phyloP scores from a whole-genome alignment of 345 rosid genomes.

The Rhodamnia rubescens region DNA sequence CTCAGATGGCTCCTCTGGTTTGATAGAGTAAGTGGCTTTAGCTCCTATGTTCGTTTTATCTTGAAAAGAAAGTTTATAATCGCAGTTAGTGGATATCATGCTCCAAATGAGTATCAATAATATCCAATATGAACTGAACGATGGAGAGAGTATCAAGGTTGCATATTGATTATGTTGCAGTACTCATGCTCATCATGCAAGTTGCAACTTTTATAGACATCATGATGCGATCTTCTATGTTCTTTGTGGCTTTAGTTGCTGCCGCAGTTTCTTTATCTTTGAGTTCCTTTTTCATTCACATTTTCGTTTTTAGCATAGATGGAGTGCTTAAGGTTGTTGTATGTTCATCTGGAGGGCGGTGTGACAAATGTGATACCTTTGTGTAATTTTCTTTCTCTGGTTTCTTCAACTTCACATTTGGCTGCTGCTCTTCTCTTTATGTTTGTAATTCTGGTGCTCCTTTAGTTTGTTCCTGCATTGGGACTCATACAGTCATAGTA shows the following conservation, averaged over 20 bases:
- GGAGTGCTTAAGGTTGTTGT: not conserved
- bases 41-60: not conserved
- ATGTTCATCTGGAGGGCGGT: not conserved
- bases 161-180: not conserved
- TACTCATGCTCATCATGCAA: not conserved
- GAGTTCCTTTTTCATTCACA: not conserved
- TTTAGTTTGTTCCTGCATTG: not conserved
- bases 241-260: not conserved
- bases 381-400: not conserved
- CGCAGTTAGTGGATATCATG: not conserved
- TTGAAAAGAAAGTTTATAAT: not conserved
- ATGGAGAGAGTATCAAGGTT: not conserved
- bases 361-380: not conserved
- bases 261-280: not conserved
- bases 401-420: not conserved
- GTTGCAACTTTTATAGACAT: not conserved
- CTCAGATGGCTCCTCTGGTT: conserved; percentile 57
- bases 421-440: not conserved
- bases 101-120: not conserved
- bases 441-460: not conserved
- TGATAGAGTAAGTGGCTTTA: conserved; percentile 71
- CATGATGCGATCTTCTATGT: not conserved
- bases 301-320: not conserved
- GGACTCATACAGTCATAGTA: not conserved
- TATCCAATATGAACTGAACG: not conserved